Evolutionary conservation across 148 eudicot genomes (phyloP).

Genomic region (Rhododendron vialii): DNA sequence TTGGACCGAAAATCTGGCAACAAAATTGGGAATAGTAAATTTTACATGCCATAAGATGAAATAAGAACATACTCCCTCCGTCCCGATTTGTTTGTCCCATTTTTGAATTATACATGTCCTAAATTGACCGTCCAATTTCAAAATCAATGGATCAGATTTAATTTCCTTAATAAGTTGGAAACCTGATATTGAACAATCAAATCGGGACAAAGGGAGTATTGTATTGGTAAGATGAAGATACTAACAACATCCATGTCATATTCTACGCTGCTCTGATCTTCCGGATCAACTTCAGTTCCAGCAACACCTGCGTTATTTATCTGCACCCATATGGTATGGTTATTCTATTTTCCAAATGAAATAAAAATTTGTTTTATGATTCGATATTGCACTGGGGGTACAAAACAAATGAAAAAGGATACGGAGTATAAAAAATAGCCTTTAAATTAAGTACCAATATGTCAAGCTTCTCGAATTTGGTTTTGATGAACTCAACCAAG

Average conservation of each 20-base stretch:
- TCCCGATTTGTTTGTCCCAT: too few relatives aligned
- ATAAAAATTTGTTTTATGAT: not conserved
- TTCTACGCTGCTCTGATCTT: not conserved
- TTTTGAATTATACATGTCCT: too few relatives aligned
- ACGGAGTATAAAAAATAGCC: not conserved
- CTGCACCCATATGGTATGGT: not conserved
- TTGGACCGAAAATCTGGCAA: not conserved
- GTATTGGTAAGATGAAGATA: not conserved
- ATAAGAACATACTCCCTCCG: not conserved
- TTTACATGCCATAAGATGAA: not conserved
- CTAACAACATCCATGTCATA: not conserved
- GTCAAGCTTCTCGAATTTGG: constrained; percentile 17
- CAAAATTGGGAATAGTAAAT: not conserved
- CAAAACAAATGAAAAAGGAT: not conserved
- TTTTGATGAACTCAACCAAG: constrained; percentile 10
- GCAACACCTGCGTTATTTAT: constrained; percentile 16
- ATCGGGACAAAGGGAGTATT: not conserved
- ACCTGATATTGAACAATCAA: too few relatives aligned
- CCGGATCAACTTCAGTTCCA: not conserved
- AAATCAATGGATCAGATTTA: too few relatives aligned
- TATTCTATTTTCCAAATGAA: not conserved
- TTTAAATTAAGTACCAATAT: constrained; percentile 19
- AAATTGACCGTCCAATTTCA: too few relatives aligned
- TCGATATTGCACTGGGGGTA: too few relatives aligned
- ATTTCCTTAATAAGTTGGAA: too few relatives aligned